phyloP scores from a whole-genome alignment of 805 yeast genomes.

The Nadsonia fulvescens region DNA sequence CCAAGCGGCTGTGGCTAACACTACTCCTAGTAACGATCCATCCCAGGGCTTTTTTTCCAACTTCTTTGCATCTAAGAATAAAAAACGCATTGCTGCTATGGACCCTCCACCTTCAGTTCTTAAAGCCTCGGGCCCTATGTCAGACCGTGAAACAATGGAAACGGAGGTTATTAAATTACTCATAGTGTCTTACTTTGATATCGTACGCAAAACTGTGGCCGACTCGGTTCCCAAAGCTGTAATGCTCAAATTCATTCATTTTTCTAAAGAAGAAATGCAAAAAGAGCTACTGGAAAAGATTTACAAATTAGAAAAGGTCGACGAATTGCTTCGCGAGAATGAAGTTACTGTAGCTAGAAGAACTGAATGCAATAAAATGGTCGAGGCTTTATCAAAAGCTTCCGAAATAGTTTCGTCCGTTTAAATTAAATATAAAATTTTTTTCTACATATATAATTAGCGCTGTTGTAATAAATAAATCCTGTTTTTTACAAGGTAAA shows the following conservation, averaged over 20 bases:
- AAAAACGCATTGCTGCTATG: conserved; percentile 82
- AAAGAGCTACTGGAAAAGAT: conserved; percentile 76
- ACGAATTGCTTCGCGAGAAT: conserved; percentile 73
- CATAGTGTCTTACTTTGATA: conserved; percentile 75
- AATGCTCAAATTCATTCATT: conserved; percentile 74
- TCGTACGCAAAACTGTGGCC: conserved; percentile 83
- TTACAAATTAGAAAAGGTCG: conserved; percentile 55
- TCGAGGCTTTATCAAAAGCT: conserved; percentile 76
- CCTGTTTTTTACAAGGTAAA: no score
- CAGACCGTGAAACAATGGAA: conserved; percentile 88
- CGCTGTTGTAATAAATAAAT: no score
- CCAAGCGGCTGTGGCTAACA: conserved; percentile 11
- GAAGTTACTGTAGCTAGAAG: conserved; percentile 85
- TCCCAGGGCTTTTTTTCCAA: conserved; percentile 84
- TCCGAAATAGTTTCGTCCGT: conserved; percentile 57
- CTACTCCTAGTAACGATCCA: conserved; percentile 26
- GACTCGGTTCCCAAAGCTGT: conserved; percentile 91
- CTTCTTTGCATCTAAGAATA: conserved; percentile 79
- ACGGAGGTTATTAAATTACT: conserved; percentile 89
- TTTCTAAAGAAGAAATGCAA: conserved; percentile 74
- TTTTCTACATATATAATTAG: conserved; percentile 1
- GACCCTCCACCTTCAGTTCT: conserved; percentile 93
- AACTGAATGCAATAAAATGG: conserved; percentile 88
- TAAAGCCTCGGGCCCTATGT: conserved; percentile 80
- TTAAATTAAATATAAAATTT: conserved; percentile 4